Evolutionary conservation across 768 basidiomycete species (phyloP).

Genomic region (Rhodotorula graminis): DNA sequence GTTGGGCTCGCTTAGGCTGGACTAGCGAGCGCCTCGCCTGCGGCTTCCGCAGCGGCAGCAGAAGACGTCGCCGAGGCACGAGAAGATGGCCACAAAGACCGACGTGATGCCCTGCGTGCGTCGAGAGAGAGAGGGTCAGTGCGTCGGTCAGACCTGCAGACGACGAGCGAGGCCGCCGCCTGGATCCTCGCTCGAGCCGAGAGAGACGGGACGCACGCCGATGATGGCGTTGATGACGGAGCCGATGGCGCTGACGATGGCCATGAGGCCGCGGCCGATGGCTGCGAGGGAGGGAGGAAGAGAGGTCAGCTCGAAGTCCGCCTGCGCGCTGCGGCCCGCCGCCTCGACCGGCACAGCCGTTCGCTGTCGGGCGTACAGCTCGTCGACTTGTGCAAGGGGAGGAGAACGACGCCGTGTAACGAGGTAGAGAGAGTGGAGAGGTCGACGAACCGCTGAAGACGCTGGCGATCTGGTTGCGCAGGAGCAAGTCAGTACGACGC

Average conservation of each 20-base stretch:
- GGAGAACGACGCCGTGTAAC: too few relatives aligned
- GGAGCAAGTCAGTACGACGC: not conserved
- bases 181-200: too few relatives aligned
- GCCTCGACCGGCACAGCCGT: too few relatives aligned
- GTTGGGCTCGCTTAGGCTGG: too few relatives aligned
- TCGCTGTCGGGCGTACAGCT: too few relatives aligned
- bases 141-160: too few relatives aligned
- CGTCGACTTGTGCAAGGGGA: too few relatives aligned
- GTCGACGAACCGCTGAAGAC: not conserved
- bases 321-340: too few relatives aligned
- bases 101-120: not conserved
- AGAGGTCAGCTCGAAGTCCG: not conserved
- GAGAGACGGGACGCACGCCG: not conserved
- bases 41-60: constrained; percentile 6
- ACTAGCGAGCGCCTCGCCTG: not conserved
- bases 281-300: not conserved
- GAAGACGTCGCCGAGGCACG: not conserved
- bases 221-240: constrained; percentile 7
- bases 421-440: too few relatives aligned
- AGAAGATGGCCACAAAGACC: not conserved
- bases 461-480: not conserved
- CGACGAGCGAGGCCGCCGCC: too few relatives aligned
- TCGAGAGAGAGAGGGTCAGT: not conserved
- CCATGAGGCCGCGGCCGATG: constrained; percentile 12
- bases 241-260: constrained; percentile 8